These are phyloP conservation scores for Malassezia slooffiae DNA, from an alignment of 1,284 basidiomycete species.

Conservation along the genomic window DNA sequence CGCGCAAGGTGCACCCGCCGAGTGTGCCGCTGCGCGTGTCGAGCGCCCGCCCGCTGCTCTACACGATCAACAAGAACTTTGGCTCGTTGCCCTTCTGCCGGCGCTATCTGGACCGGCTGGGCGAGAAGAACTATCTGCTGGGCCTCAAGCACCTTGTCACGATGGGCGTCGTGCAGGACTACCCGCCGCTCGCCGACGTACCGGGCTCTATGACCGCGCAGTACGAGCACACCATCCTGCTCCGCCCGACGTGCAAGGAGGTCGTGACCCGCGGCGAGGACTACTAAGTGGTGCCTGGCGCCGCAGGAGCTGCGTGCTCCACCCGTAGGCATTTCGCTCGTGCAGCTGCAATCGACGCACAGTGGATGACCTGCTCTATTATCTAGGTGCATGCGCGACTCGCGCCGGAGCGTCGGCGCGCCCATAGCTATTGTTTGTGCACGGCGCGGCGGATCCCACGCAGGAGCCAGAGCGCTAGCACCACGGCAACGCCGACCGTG, in stretches of 20 bases:
- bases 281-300: constrained; percentile 58
- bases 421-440: no score
- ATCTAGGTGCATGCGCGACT: no score
- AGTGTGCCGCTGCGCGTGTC: constrained; percentile 55
- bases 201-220: constrained; percentile 43
- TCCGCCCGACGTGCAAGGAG: constrained; percentile 52
- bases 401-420: no score
- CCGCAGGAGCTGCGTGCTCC: neutral
- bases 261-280: constrained; percentile 88
- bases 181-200: constrained; percentile 79
- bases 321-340: no score
- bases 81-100: constrained; percentile 92
- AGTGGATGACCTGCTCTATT: no score
- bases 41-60: constrained; percentile 73
- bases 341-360: no score
- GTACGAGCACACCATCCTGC: constrained; percentile 43
- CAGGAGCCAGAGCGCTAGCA: neutral
- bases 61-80: constrained; percentile 83
- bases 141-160: constrained; percentile 77
- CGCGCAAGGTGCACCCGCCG: constrained; percentile 57
- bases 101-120: constrained; percentile 67
- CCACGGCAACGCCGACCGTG: constrained; percentile 3
- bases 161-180: constrained; percentile 78
- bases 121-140: constrained; percentile 89
- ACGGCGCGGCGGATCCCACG: neutral